phyloP scores from a whole-genome alignment of 306 rosid species.

The Cyamopsis tetragonoloba region DNA sequence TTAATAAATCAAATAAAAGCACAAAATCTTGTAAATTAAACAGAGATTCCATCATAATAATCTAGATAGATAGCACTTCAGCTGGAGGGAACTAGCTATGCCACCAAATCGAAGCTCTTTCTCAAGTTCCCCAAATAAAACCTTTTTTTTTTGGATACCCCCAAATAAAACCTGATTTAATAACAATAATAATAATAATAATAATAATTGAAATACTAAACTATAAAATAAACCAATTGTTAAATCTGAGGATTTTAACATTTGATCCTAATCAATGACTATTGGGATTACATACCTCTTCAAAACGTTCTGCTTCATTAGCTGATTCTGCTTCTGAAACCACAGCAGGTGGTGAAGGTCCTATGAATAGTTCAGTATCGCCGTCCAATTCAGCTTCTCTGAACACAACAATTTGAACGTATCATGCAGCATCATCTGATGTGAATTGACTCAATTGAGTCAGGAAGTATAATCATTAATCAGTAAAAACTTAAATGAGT shows the following conservation, averaged over 20 bases:
- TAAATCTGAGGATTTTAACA: neutral
- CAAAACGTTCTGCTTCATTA: conserved; percentile 91
- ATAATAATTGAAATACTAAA: conserved; percentile 1
- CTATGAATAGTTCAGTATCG: conserved; percentile 61
- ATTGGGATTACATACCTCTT: conserved; percentile 63
- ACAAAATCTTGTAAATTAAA: neutral
- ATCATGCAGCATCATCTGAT: neutral
- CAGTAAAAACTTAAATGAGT: neutral
- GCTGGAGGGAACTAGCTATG: neutral
- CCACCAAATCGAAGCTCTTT: conserved; percentile 2
- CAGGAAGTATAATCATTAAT: neutral
- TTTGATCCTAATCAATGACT: neutral
- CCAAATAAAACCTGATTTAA: too few species aligned
- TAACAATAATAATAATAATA: too few species aligned
- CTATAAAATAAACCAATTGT: neutral
- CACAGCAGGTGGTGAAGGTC: conserved; percentile 90
- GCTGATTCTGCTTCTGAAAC: conserved; percentile 86
- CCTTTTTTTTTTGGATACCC: too few species aligned
- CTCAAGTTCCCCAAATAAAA: conserved; percentile 15
- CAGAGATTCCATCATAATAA: neutral
- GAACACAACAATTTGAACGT: conserved; percentile 15
- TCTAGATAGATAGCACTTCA: neutral
- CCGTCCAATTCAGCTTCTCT: conserved; percentile 78
- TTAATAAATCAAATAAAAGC: neutral
- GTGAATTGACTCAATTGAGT: neutral